A percentile compares a stretch with the other conserved stretches of the same genome.
Evolutionary conservation across 139 green algal genomes (phyloP).

Genomic region (Auxenochlorella protothecoides): DNA sequence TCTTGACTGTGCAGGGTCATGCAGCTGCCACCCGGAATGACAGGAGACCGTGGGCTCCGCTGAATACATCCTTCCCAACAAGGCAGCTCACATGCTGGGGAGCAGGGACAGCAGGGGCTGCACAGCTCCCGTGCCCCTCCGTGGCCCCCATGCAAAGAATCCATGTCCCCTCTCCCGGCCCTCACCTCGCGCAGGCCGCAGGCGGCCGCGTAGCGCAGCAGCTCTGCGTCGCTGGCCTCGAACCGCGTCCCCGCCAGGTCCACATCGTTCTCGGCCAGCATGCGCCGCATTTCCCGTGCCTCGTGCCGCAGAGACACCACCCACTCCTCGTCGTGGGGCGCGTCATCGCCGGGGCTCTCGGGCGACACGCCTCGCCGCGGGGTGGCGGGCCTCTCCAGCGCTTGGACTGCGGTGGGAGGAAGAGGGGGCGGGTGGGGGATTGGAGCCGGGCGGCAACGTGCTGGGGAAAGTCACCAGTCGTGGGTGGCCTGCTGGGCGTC

Average conservation of each 20-base stretch:
- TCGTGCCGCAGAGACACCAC: slow-evolving; percentile 18
- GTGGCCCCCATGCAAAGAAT: no score
- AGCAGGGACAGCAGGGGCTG: no score
- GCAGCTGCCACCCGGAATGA: no score
- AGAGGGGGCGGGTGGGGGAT: background rate
- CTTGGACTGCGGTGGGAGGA: slow-evolving; percentile 1
- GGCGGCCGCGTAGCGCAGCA: slow-evolving; percentile 29
- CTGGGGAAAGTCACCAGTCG: no score
- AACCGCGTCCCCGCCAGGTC: slow-evolving; percentile 19
- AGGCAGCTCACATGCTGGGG: no score
- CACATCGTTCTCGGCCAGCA: slow-evolving; percentile 22
- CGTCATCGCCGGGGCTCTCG: background rate
- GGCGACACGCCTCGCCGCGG: no score
- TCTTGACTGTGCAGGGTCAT: no score
- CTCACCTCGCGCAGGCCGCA: slow-evolving; percentile 23
- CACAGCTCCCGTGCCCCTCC: no score
- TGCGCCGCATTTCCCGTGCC: slow-evolving; percentile 33
- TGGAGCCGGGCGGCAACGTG: background rate
- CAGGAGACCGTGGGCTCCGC: no score
- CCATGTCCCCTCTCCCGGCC: no score
- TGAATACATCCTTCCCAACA: no score
- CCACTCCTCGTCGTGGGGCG: slow-evolving; percentile 8
- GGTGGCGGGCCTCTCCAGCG: background rate
- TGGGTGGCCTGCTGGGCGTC: no score
- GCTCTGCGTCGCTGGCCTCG: slow-evolving; percentile 24